phyloP scores from a whole-genome alignment of 768 basidiomycete species.

The Leccinum aurantiacum region DNA sequence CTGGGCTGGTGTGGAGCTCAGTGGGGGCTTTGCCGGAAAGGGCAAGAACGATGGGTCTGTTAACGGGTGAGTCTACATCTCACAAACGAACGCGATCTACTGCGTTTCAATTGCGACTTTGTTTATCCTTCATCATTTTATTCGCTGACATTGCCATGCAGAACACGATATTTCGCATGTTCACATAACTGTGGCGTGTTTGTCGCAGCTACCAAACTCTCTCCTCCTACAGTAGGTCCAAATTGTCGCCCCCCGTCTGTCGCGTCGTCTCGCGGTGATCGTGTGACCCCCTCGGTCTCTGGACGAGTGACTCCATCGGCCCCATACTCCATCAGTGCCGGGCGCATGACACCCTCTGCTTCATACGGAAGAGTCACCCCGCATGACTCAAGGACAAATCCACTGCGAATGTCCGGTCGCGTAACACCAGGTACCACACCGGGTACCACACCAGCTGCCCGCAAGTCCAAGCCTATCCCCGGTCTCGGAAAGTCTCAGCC shows the following conservation, averaged over 20 bases:
- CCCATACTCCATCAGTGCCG: slow-evolving; percentile 37
- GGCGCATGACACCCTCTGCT: slow-evolving; percentile 59
- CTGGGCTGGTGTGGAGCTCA: slow-evolving; percentile 90
- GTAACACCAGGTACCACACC: slow-evolving; percentile 51
- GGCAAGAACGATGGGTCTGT: slow-evolving; percentile 96
- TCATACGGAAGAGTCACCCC: slow-evolving; percentile 46
- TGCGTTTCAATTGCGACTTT: neutral
- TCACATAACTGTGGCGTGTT: slow-evolving; percentile 89
- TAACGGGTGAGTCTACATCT: slow-evolving; percentile 62
- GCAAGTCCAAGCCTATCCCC: slow-evolving; percentile 33
- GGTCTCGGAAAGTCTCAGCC: slow-evolving; percentile 36
- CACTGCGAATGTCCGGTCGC: slow-evolving; percentile 40
- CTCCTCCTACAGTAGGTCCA: slow-evolving; percentile 65
- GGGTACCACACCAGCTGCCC: slow-evolving; percentile 30
- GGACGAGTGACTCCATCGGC: slow-evolving; percentile 48
- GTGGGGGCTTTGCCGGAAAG: slow-evolving; percentile 81
- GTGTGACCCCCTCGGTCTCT: slow-evolving; percentile 43
- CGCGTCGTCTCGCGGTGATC: slow-evolving; percentile 62
- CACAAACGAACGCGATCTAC: neutral
- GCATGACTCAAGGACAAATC: slow-evolving; percentile 28
- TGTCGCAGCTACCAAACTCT: slow-evolving; percentile 79
- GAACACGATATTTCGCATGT: slow-evolving; percentile 83
- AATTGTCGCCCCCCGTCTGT: slow-evolving; percentile 74
- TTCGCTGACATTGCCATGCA: slow-evolving; percentile 32
- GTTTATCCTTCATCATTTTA: neutral